Evolutionary conservation across 108 stramenopile species (phyloP), one percentile per base, ranked within the genome.

Genomic region (Fistulifera solaris): DNA sequence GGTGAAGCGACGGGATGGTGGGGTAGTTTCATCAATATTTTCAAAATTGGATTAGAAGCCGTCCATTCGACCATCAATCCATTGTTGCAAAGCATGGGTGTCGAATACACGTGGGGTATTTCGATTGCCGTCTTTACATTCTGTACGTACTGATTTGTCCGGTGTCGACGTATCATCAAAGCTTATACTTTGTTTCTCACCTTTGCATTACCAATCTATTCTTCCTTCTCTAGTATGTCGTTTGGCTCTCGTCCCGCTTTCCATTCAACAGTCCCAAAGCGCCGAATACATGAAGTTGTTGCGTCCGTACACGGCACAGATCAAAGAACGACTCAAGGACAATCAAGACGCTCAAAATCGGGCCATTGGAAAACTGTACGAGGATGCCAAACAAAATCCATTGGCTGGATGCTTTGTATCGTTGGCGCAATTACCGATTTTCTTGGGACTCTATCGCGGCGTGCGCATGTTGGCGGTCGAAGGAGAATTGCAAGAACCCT

Each of bases 321-420:
- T 97, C 59, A 90, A 92, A 53, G 75, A 75, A 55, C 93, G 90
- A 56, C 94, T 83, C 69, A 75, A 80, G 26, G 89, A 92, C 54
- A 85, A 89, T 59, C 61, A 94, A 48, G 81, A 89, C 52, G 73
- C 73, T 58, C 83, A 85, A 50, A 95, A 97, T 54, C 80, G 86
- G 49, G 82, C 85, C 51, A 76, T 85, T n/a, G 81, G 78, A 19
- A 89, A 97, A 65, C 65, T 97, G 41, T 97, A 83, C 59, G 82
- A 95, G 62, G 89, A 89, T 67, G 83, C 90, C 54, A 60, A 95
- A 46, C 84, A 88, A 42, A 97, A 97, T 67, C 96, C 96, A 18
- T 68, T 97, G 67, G 81, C 90, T 0, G 96, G 96, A 45, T 97
- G 96, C 67, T 72, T 95, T 38, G 67, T 92, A 10, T 73, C 75